phyloP scores from a whole-genome alignment of 2,329 filamentous ascomycete species.

The Cytospora piceicola region DNA sequence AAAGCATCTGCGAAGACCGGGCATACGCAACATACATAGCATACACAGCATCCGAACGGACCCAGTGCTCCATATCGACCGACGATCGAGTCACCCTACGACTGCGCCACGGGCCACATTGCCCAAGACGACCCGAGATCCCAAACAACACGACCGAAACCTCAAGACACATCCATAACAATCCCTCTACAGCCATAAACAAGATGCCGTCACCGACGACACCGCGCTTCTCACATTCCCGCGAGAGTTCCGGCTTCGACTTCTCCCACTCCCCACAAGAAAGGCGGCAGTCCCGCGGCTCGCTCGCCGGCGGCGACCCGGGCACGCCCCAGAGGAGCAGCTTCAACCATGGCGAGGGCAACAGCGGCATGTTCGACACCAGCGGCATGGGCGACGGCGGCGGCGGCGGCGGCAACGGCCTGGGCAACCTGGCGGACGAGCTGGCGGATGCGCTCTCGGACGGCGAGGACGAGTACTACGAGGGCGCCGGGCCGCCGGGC shows the following conservation, averaged over 20 bases:
- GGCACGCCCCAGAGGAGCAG: constrained; percentile 53
- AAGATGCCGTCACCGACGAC: constrained; percentile 58
- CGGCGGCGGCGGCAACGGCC: constrained; percentile 55
- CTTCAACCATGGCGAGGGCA: constrained; percentile 53
- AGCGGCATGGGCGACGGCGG: constrained; percentile 44
- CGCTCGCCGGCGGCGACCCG: constrained; percentile 42
- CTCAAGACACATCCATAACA: neutral
- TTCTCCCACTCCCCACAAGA: constrained; percentile 50
- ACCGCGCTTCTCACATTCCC: constrained; percentile 57
- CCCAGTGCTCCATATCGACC: neutral
- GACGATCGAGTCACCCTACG: constrained; percentile 16
- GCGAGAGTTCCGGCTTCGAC: constrained; percentile 60
- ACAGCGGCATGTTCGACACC: constrained; percentile 50
- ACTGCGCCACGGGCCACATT: neutral
- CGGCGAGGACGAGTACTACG: constrained; percentile 60
- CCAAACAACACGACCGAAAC: neutral
- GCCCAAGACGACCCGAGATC: constrained; percentile 1
- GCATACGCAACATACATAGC: no score
- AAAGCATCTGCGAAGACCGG: neutral
- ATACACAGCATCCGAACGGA: no score
- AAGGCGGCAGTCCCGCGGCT: constrained; percentile 52
- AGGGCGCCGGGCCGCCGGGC: constrained; percentile 44
- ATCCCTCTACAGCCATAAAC: constrained; percentile 15
- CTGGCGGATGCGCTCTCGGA: constrained; percentile 73
- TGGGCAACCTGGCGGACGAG: constrained; percentile 82